Evolutionary conservation across 2,329 filamentous ascomycete species (phyloP).

Genomic region (Ilyonectria destructans): DNA sequence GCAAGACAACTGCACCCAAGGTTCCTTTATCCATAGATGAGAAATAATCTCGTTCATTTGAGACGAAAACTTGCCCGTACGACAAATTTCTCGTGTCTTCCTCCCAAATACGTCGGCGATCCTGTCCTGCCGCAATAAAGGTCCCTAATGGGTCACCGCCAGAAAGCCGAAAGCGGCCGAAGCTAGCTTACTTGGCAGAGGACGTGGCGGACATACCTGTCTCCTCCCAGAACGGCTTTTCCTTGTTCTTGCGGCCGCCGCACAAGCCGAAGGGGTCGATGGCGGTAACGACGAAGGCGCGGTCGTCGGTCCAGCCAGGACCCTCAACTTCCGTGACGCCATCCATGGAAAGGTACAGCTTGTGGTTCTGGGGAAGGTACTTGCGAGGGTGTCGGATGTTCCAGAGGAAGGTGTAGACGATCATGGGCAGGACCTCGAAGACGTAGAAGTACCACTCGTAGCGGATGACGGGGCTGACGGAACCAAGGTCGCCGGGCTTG

Average conservation of each 20-base stretch:
- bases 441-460: slow-evolving; percentile 73
- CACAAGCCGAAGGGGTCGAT: slow-evolving; percentile 57
- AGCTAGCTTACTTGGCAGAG: not conserved
- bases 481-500: slow-evolving; percentile 53
- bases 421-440: slow-evolving; percentile 69
- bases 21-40: not conserved
- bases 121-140: not conserved
- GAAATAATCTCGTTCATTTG: not conserved
- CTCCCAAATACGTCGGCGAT: not conserved
- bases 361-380: slow-evolving; percentile 64
- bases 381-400: slow-evolving; percentile 66
- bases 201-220: not conserved
- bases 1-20: not conserved
- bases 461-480: slow-evolving; percentile 61
- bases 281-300: slow-evolving; percentile 55
- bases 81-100: not conserved
- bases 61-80: not conserved
- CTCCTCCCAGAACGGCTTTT: slow-evolving; percentile 54
- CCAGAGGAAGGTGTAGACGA: slow-evolving; percentile 64
- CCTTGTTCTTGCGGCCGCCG: slow-evolving; percentile 49
- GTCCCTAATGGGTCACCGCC: not conserved
- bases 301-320: slow-evolving; percentile 62
- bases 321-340: slow-evolving; percentile 64
- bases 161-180: not conserved
- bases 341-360: slow-evolving; percentile 65